Percentiles rank a stretch among this genome's conserved stretches.
Evolutionary conservation across 306 rosid species (phyloP).

Genomic region (Begonia loranthoides): DNA sequence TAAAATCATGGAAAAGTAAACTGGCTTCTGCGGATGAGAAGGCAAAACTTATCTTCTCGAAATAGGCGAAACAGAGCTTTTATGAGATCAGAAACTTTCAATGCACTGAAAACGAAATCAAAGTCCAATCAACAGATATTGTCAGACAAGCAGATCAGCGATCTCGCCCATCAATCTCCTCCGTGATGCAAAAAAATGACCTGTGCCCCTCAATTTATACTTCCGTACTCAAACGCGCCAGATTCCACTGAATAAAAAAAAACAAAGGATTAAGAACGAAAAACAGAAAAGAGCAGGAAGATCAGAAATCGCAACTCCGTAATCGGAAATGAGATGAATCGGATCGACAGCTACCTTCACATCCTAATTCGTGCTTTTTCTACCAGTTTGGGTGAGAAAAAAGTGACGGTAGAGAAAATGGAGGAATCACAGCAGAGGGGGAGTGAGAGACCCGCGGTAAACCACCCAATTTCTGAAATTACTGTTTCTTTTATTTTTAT

Average conservation of each 20-base stretch:
- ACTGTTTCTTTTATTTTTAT: too few species aligned
- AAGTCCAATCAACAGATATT: neutral
- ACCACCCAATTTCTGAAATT: conserved; percentile 20
- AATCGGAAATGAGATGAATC: too few species aligned
- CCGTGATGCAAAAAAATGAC: neutral
- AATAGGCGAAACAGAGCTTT: conserved; percentile 18
- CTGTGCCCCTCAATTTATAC: too few species aligned
- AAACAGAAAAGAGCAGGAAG: neutral
- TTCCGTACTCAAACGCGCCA: too few species aligned
- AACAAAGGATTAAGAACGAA: neutral
- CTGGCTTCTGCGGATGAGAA: conserved; percentile 9
- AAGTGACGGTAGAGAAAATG: neutral
- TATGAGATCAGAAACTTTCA: conserved; percentile 15
- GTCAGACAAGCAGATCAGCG: conserved; percentile 8
- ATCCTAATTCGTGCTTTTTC: too few species aligned
- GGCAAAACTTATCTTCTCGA: conserved; percentile 27
- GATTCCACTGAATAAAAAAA: neutral
- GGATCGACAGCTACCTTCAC: too few species aligned
- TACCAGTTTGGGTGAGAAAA: neutral
- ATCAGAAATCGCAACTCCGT: neutral
- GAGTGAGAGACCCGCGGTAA: conserved; percentile 10
- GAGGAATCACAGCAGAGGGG: conserved; percentile 9
- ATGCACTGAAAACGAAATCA: conserved; percentile 33
- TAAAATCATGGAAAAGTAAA: neutral
- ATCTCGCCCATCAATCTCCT: conserved; percentile 6